Base-by-base conservation (phyloP, 1,284 basidiomycete species). In the Cryptococcus depauperatus region DNA sequence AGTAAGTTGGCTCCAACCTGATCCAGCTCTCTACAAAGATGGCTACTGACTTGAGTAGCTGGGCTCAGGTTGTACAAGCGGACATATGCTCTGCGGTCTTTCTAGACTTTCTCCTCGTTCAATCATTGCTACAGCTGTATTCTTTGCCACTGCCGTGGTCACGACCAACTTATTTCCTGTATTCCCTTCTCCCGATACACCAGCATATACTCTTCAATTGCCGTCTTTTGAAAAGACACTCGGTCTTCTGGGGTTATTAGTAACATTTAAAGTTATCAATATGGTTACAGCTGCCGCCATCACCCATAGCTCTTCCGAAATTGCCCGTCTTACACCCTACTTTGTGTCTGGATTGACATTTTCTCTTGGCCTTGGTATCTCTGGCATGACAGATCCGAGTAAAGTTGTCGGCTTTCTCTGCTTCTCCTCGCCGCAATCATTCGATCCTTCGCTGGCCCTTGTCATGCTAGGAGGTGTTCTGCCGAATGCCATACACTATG, bases 81-180 rank as follows among this genome's bases (percentile, higher is more conserved):
- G 82, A 39, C 82, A 84, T 69, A 81, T 84, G 75, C 74, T 84
- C 40, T 77, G 76, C 51, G 82, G 82, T 28, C 55, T 82, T 22
- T 79, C 81, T 18, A 75, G 79, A 25, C 71, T 82, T 43, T 83
- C 81, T 18, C 52, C 67, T 28, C 75, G 81, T 73, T 80, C 64
- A 6, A 35, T 73, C 29, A 40, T 65, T 26, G 76, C 77, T 4
- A 82, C 79, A 4, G 68, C 70, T 5, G 74, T 73, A 5, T 83
- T 83, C 64, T 78, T 79, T 59, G 46, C 68, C 27, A 75, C 76
- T 5, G 80, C 75, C 5, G 71, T 75, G 18, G 47, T 77, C 23
- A 64, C 61, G 1, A 56, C 76, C 7, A 71, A 72, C 43, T 5
- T 76, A 28, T 45, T 74, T 13, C 75, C 60, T 22, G 74, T 75